Base-by-base conservation (phyloP, 257 asterid species). In the Knoxia roxburghii region DNA sequence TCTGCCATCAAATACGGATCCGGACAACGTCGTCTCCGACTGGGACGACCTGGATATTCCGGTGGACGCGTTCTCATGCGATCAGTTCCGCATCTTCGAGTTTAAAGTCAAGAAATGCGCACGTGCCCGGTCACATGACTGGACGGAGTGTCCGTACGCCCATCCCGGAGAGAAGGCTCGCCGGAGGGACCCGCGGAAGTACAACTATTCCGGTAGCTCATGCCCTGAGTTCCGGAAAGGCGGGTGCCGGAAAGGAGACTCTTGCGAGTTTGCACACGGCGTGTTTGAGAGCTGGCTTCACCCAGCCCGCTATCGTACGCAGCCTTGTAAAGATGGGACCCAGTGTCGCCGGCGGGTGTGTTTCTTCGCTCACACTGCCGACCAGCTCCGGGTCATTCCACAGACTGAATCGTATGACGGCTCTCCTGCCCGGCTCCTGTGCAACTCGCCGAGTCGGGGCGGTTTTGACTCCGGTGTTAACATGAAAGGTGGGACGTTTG, bases 111-210 rank as follows among this genome's bases (percentile, higher is more conserved):
- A 80, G 77, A 79, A 76, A 41, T 90, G 97, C 81, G 71, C 85
- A 18, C 82, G 89, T 23, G 85, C 87, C 30, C 78, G 95, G 79
- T 84, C 96, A 43, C 97, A 90, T 57, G 97, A 88, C 84, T 90
- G 97, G 97, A 90, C 97, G 20, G 96, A 82, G 67, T 90, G 97
- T 71, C 97, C 96, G 18, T 90, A 72, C 68, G 97, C 96, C 0
- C 97, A 90, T 52, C 96, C 97, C 6, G 97, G 96, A 3, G 97
- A 90, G 82, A 90, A 90, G 82, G 97, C 97, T 59, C 87, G 95
- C 59, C 86, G 97, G 67, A 55, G 97, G 70, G 96, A 90, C 67
- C 97, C 97, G 7, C 72, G 88, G 6, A 84, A 78, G 86, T 78
- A 66, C 68, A 81, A 70, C 72, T 90, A 90, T 67, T 84, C 97